phyloP scores from a whole-genome alignment of 768 basidiomycete genomes.

The Boletus vinaceobasis region DNA sequence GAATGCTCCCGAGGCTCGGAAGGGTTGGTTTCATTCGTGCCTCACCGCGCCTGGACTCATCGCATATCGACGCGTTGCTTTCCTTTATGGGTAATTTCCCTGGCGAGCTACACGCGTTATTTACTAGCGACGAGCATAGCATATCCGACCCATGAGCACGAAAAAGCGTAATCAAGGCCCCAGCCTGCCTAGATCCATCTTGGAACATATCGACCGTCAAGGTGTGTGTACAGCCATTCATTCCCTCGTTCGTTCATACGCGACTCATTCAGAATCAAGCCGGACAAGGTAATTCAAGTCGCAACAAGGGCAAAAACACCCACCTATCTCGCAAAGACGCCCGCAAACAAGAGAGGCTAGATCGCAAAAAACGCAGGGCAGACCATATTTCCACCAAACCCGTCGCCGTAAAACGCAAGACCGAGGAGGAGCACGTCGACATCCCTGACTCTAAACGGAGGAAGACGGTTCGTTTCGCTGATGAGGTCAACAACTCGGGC shows the following conservation, averaged over 20 bases:
- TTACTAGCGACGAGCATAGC: not conserved
- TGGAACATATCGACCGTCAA: constrained; percentile 24
- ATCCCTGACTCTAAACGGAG: constrained; percentile 38
- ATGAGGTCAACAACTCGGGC: not conserved
- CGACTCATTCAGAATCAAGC: not conserved
- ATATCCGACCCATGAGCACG: constrained; percentile 8
- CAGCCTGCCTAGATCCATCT: constrained; percentile 26
- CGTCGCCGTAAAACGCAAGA: constrained; percentile 35
- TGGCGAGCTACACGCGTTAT: not conserved
- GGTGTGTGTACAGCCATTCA: constrained; percentile 7
- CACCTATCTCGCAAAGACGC: constrained; percentile 54
- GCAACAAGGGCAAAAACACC: constrained; percentile 1
- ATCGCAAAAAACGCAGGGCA: constrained; percentile 61
- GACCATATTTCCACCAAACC: constrained; percentile 45
- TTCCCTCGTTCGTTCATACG: not conserved
- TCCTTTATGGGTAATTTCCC: not conserved
- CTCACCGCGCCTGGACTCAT: too few relatives aligned
- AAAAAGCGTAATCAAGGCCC: constrained; percentile 18
- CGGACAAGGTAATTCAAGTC: constrained; percentile 4
- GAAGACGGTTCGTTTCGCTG: constrained; percentile 40
- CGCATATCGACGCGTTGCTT: too few relatives aligned
- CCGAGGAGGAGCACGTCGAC: constrained; percentile 43
- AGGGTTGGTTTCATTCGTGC: too few relatives aligned
- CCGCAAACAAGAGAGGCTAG: constrained; percentile 58
- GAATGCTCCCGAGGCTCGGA: too few relatives aligned